phyloP scores from a whole-genome alignment of 805 yeast species.

The Zygoascus ofunaensis region DNA sequence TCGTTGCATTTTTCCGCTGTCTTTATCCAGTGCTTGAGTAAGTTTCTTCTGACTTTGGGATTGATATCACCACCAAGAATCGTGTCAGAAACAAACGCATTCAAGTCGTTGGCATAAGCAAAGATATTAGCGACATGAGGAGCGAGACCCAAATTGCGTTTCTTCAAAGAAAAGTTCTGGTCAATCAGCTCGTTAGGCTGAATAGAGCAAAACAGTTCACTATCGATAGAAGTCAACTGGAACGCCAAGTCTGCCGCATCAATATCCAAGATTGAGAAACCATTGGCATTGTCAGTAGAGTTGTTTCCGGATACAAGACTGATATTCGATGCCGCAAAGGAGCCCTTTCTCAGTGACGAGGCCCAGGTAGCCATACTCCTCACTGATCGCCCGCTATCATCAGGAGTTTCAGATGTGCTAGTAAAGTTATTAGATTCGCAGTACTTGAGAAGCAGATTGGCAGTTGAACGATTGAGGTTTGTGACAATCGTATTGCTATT shows the following conservation, averaged over 20 bases:
- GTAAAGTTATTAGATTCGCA: conserved; percentile 9
- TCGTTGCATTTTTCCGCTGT: conserved; percentile 27
- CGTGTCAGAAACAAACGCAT: conserved; percentile 31
- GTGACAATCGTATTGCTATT: background rate
- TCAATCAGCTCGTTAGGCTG: conserved; percentile 27
- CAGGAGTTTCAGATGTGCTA: conserved; percentile 1
- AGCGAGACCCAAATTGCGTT: conserved; percentile 24
- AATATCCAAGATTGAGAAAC: conserved; percentile 20
- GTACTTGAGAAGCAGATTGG: conserved; percentile 6
- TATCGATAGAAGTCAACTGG: conserved; percentile 29
- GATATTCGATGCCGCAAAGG: conserved; percentile 1
- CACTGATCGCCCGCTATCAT: conserved; percentile 8
- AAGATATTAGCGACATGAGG: conserved; percentile 27
- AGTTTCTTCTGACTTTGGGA: conserved; percentile 24
- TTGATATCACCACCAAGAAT: conserved; percentile 21
- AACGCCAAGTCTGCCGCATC: conserved; percentile 27
- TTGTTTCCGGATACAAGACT: background rate
- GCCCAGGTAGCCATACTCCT: conserved; percentile 13
- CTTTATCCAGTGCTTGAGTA: conserved; percentile 31
- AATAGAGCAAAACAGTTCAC: conserved; percentile 22
- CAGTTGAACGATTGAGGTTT: conserved; percentile 4
- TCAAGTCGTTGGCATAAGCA: conserved; percentile 25
- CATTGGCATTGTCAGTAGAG: background rate
- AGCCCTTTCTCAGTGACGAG: conserved; percentile 7
- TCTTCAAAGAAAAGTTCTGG: conserved; percentile 26